These are phyloP conservation scores for Colletotrichum sp. DNA, from an alignment of 2,329 filamentous ascomycete species.

Conservation along the genomic window DNA sequence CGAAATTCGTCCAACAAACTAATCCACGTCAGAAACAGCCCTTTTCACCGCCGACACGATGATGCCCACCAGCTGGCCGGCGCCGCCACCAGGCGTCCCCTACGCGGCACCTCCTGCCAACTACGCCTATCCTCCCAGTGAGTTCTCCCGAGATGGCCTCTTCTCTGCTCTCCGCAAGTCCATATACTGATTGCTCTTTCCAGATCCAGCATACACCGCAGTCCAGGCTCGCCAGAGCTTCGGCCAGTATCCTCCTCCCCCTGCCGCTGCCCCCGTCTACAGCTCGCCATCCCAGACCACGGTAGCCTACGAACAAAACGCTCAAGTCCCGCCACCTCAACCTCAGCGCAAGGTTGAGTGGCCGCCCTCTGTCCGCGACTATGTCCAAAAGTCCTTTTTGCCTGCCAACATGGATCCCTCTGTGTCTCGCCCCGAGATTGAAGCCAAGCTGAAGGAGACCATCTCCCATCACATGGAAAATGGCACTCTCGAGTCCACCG, in stretches of 20 bases:
- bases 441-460: conserved; percentile 82
- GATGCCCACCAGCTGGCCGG: conserved; percentile 35
- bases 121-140: conserved; percentile 45
- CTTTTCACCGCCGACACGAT: conserved; percentile 24
- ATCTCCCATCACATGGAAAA: conserved; percentile 83
- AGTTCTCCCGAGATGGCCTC: conserved; percentile 24
- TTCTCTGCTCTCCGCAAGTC: not conserved
- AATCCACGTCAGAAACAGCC: conserved; percentile 8
- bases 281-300: conserved; percentile 27
- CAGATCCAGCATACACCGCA: conserved; percentile 63
- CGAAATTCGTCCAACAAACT: not conserved
- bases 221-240: conserved; percentile 69
- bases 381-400: conserved; percentile 89
- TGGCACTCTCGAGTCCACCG: conserved; percentile 72
- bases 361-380: conserved; percentile 81
- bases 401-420: conserved; percentile 70
- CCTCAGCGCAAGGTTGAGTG: conserved; percentile 72
- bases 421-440: conserved; percentile 74
- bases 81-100: conserved; percentile 43
- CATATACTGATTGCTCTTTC: conserved; percentile 12
- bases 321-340: conserved; percentile 25
- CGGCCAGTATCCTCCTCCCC: conserved; percentile 48
- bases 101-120: conserved; percentile 35
- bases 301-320: conserved; percentile 14
- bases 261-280: conserved; percentile 17